These are phyloP conservation scores for Panus rudis DNA, from an alignment of 768 basidiomycete species.

Conservation along the genomic window DNA sequence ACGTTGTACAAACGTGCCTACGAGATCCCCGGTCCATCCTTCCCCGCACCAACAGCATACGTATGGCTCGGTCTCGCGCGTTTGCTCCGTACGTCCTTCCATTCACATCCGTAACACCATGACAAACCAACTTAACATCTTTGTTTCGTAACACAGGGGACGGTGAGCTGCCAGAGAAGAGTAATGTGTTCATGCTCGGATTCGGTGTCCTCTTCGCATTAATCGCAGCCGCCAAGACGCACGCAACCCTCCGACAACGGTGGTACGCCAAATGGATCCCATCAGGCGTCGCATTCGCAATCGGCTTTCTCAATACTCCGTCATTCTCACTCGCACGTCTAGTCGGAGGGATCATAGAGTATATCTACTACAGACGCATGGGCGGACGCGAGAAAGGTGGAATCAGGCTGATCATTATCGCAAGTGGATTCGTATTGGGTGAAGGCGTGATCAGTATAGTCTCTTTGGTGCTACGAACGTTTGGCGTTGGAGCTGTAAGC, in stretches of 20 bases:
- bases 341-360: constrained; percentile 80
- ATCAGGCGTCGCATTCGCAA: constrained; percentile 90
- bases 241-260: constrained; percentile 39
- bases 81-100: constrained; percentile 50
- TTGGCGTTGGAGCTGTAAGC: constrained; percentile 67
- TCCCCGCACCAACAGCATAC: constrained; percentile 92
- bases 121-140: constrained; percentile 17
- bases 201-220: constrained; percentile 69
- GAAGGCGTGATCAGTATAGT: constrained; percentile 88
- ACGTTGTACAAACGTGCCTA: constrained; percentile 84
- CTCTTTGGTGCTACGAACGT: constrained; percentile 64
- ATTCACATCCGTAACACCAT: neutral
- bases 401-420: constrained; percentile 77
- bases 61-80: constrained; percentile 83
- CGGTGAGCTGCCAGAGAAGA: constrained; percentile 74
- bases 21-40: constrained; percentile 86
- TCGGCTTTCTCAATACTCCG: constrained; percentile 94
- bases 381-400: constrained; percentile 45
- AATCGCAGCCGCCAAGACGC: constrained; percentile 61
- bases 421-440: constrained; percentile 93
- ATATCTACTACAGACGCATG: constrained; percentile 44
- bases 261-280: constrained; percentile 75
- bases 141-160: constrained; percentile 44
- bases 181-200: constrained; percentile 66
- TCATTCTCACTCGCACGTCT: constrained; percentile 90